phyloP scores from a whole-genome alignment of 306 rosid genomes.

The Glycyrrhiza uralensis region DNA sequence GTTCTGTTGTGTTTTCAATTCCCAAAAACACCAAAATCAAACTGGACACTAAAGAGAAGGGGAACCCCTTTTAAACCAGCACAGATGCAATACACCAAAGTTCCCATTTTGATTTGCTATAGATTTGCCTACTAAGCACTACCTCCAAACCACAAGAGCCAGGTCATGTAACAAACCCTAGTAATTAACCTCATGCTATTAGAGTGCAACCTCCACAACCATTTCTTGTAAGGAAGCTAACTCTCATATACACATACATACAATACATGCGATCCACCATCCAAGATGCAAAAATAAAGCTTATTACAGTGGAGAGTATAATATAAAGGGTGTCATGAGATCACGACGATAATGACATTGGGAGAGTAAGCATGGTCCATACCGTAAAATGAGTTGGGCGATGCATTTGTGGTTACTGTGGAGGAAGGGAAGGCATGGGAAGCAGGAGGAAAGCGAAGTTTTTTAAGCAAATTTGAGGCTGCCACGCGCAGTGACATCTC shows the following conservation, averaged over 20 bases:
- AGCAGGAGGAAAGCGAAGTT: constrained; percentile 38
- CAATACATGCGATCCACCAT: not conserved
- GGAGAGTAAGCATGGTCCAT: not conserved
- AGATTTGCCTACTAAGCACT: not conserved
- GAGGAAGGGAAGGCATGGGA: constrained; percentile 7
- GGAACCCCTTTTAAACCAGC: not conserved
- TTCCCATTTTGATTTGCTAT: not conserved
- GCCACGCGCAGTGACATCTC: constrained; percentile 47
- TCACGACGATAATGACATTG: not conserved
- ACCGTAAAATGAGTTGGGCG: constrained; percentile 39
- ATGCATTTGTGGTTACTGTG: not conserved
- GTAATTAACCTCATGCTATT: not conserved
- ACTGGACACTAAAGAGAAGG: not conserved
- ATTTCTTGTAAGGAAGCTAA: not conserved
- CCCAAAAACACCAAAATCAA: constrained; percentile 15
- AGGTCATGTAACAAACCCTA: not conserved
- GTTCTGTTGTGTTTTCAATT: not conserved
- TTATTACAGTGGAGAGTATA: not conserved
- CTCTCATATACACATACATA: too few relatives aligned
- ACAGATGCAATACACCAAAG: not conserved
- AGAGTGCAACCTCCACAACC: not conserved
- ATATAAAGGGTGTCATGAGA: not conserved
- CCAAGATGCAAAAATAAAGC: not conserved
- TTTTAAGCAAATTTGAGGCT: constrained; percentile 36
- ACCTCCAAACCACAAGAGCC: not conserved